Evolutionary conservation across 371 early-diverging fungal genomes (phyloP).

Genomic region (Actinomortierella ambigua): DNA sequence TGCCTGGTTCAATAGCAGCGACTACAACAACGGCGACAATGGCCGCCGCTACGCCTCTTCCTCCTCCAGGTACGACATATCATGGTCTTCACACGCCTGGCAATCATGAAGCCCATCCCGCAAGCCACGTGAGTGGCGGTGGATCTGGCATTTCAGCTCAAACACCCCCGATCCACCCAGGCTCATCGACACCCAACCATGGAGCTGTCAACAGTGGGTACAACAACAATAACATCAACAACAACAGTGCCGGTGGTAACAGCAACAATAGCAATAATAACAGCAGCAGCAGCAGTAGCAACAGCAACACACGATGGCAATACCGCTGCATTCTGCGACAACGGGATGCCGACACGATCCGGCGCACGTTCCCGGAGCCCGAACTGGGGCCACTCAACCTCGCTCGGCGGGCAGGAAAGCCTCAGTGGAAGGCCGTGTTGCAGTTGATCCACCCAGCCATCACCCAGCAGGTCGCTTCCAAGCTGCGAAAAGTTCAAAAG

Average conservation of each 20-base stretch:
- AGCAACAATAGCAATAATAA: background rate
- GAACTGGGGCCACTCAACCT: constrained; percentile 33
- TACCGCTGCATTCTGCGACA: constrained; percentile 45
- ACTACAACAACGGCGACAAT: too few relatives aligned
- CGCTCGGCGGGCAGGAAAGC: constrained; percentile 44
- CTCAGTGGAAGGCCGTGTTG: constrained; percentile 51
- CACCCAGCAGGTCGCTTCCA: constrained; percentile 51
- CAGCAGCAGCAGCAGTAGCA: constrained; percentile 1
- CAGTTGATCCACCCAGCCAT: constrained; percentile 51
- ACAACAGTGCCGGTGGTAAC: background rate
- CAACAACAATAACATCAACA: background rate
- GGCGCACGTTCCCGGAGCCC: constrained; percentile 39
- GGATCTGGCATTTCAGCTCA: background rate
- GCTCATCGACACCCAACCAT: background rate
- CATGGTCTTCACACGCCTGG: too few relatives aligned
- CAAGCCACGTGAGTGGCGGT: too few relatives aligned
- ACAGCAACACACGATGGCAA: constrained; percentile 27
- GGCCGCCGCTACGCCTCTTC: too few relatives aligned
- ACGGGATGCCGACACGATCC: constrained; percentile 35
- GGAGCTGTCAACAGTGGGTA: background rate
- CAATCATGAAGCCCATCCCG: too few relatives aligned
- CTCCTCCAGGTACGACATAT: too few relatives aligned
- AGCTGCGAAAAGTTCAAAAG: constrained; percentile 54
- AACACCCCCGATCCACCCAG: background rate
- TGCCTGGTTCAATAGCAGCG: too few relatives aligned